Conservation (phyloP, 495 filamentous ascomycete species). For the Staphylotrichum longicolle region DNA sequence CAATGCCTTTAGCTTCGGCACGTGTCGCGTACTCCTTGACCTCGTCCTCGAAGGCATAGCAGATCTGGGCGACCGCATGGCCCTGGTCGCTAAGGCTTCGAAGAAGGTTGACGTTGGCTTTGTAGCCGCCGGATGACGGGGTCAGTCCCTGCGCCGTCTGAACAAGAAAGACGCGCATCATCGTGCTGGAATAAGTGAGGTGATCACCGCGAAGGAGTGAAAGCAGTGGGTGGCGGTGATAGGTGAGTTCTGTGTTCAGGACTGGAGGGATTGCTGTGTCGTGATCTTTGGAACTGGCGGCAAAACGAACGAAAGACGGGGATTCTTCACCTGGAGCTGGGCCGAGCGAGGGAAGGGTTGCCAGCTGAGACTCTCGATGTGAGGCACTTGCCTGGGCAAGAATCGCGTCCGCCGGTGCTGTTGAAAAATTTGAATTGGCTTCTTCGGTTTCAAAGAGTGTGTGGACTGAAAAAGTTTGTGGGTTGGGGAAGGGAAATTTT, state of each 20-base stretch:
- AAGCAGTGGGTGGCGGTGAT: neutral
- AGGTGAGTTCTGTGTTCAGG: neutral
- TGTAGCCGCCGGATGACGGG: slow-evolving; percentile 37
- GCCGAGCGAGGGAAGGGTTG: neutral
- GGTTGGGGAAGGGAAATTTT: neutral
- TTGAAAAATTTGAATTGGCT: neutral
- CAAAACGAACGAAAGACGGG: slow-evolving; percentile 16
- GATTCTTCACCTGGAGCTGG: slow-evolving; percentile 16
- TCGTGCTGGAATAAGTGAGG: slow-evolving; percentile 4
- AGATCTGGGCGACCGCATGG: slow-evolving; percentile 30
- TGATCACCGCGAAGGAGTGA: slow-evolving; percentile 1
- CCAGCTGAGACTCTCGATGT: neutral
- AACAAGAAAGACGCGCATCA: slow-evolving; percentile 33
- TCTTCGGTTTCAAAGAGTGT: neutral
- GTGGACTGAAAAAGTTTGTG: neutral
- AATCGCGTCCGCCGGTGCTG: slow-evolving; percentile 3
- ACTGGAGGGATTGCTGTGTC: neutral
- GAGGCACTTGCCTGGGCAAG: slow-evolving; percentile 8
- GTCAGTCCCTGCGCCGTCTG: slow-evolving; percentile 36
- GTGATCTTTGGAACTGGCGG: neutral
- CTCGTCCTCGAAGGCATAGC: slow-evolving; percentile 29
- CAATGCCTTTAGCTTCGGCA: slow-evolving; percentile 25
- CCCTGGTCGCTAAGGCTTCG: slow-evolving; percentile 23
- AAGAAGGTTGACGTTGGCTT: slow-evolving; percentile 33
- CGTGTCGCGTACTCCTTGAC: slow-evolving; percentile 18